These are phyloP conservation scores for Puccinellia tenuiflora DNA, from an alignment of 176 grass and related monocot species.

Conservation along the genomic window DNA sequence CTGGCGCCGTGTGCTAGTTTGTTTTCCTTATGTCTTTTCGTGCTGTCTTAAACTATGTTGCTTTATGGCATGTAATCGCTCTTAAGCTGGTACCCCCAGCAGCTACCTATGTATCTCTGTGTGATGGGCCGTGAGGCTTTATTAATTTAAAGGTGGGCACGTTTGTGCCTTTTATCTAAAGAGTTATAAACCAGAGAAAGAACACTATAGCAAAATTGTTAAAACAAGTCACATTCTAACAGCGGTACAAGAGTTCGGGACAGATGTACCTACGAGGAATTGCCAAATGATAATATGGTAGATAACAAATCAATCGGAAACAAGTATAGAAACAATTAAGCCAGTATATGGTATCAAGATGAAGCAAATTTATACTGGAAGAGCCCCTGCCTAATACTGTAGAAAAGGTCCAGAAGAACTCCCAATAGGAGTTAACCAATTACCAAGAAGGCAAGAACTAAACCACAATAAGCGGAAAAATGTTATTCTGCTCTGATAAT, in stretches of 20 bases:
- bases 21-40: too few species aligned
- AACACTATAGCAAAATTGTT: background rate
- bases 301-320: background rate
- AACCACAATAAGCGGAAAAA: background rate
- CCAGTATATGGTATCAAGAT: background rate
- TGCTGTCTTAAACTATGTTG: too few species aligned
- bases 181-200: background rate
- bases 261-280: background rate
- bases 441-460: background rate
- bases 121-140: too few species aligned
- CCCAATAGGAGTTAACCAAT: background rate
- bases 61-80: too few species aligned
- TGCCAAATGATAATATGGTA: constrained; percentile 2
- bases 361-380: background rate
- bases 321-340: constrained; percentile 8
- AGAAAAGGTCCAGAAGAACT: background rate
- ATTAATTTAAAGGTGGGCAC: too few species aligned
- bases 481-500: background rate
- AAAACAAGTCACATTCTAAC: background rate
- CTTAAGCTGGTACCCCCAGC: too few species aligned
- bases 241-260: background rate
- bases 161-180: too few species aligned
- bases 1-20: too few species aligned
- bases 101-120: too few species aligned
- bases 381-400: background rate